Conservation (phyloP, 805 yeast genomes). For the Nakazawaea siamensis region DNA sequence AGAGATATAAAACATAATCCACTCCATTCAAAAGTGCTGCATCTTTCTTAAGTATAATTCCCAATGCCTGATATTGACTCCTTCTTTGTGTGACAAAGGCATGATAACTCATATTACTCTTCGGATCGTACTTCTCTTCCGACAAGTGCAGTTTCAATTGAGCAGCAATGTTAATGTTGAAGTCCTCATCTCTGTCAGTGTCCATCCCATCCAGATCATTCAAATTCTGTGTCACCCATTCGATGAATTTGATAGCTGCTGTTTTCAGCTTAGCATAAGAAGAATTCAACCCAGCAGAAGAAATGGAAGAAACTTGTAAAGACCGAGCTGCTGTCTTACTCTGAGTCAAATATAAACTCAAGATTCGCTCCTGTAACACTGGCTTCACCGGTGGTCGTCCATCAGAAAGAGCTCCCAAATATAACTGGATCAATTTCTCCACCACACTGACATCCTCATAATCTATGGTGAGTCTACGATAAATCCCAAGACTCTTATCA, state of each 20-base stretch:
- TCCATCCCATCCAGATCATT: conserved; percentile 11
- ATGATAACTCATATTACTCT: conserved; percentile 25
- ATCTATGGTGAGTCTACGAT: conserved; percentile 43
- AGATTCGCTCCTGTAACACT: conserved; percentile 47
- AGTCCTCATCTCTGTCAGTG: conserved; percentile 17
- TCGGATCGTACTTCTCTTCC: conserved; percentile 22
- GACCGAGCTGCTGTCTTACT: conserved; percentile 44
- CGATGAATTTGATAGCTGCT: conserved; percentile 52
- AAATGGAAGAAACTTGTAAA: conserved; percentile 34
- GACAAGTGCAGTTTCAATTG: conserved; percentile 44
- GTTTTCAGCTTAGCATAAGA: conserved; percentile 44
- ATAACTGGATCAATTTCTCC: conserved; percentile 35
- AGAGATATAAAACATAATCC: conserved; percentile 52
- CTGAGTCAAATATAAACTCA: conserved; percentile 42
- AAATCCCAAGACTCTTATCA: conserved; percentile 41
- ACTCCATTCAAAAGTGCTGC: conserved; percentile 36
- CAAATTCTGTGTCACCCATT: conserved; percentile 38
- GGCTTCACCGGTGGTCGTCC: conserved; percentile 45
- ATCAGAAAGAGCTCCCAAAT: conserved; percentile 34
- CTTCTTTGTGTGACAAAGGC: conserved; percentile 38
- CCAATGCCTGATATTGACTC: conserved; percentile 72
- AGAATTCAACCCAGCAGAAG: conserved; percentile 54
- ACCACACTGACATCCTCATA: conserved; percentile 41
- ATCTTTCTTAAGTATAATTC: conserved; percentile 45
- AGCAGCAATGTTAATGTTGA: conserved; percentile 37